A percentile compares a stretch with the other conserved stretches of the same genome.
Conservation (phyloP, 2,329 filamentous ascomycete genomes). For the Nigrospora osmanthi region DNA sequence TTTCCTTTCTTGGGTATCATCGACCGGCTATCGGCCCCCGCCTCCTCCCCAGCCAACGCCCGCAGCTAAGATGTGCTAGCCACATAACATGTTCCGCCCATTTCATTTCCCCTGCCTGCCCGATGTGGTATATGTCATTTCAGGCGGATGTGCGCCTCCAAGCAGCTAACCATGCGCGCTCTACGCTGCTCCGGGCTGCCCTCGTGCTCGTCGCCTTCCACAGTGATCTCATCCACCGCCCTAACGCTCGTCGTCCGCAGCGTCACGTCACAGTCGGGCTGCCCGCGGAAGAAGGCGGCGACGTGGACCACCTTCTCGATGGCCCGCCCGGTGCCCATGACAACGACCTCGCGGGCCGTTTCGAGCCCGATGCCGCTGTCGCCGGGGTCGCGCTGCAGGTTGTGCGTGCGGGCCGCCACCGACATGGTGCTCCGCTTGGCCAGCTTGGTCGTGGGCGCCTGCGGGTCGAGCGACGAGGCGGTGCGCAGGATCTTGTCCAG, state of each 20-base stretch:
- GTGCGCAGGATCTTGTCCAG: slow-evolving; percentile 44
- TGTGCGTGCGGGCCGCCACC: slow-evolving; percentile 36
- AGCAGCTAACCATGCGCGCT: slow-evolving; percentile 32
- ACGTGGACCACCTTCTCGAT: slow-evolving; percentile 56
- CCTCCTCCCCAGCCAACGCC: no score
- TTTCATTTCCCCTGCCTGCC: no score
- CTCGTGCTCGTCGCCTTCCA: slow-evolving; percentile 24
- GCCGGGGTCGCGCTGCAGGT: slow-evolving; percentile 20
- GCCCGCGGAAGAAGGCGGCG: slow-evolving; percentile 56
- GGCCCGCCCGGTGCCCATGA: slow-evolving; percentile 60
- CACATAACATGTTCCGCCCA: no score
- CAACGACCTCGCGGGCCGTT: slow-evolving; percentile 39
- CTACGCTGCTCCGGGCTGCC: slow-evolving; percentile 15
- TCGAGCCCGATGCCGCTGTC: slow-evolving; percentile 22
- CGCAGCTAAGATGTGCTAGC: no score
- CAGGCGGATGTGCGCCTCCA: slow-evolving; percentile 40
- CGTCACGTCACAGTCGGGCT: slow-evolving; percentile 49
- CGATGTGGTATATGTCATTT: slow-evolving; percentile 22
- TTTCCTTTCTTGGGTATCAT: no score
- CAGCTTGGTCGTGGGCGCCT: slow-evolving; percentile 21
- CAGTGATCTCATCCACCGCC: slow-evolving; percentile 60
- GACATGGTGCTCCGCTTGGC: slow-evolving; percentile 36
- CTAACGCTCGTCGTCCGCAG: slow-evolving; percentile 55
- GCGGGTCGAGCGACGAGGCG: slow-evolving; percentile 15
- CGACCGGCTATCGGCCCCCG: no score